phyloP scores from a whole-genome alignment of 108 stramenopile genomes.

The Conticribra guillardii region DNA sequence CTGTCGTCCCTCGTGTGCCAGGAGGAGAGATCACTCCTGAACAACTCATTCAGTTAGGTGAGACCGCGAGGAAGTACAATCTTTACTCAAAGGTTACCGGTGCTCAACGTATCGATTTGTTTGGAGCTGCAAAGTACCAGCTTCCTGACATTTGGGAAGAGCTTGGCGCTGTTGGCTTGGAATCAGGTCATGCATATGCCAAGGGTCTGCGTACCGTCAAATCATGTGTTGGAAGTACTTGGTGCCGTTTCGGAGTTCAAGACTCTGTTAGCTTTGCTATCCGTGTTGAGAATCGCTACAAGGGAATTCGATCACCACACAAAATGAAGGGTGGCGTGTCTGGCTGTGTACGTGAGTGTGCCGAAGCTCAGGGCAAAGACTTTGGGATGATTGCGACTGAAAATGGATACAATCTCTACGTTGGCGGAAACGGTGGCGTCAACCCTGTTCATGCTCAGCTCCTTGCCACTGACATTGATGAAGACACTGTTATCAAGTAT shows the following conservation, averaged over 20 bases:
- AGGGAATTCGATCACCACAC: constrained; percentile 93
- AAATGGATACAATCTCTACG: constrained; percentile 92
- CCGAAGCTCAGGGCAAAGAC: constrained; percentile 93
- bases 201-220: constrained; percentile 94
- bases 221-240: constrained; percentile 93
- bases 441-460: constrained; percentile 91
- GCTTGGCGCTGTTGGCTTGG: constrained; percentile 87
- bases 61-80: constrained; percentile 84
- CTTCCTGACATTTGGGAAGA: constrained; percentile 95
- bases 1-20: constrained; percentile 91
- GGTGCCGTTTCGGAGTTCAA: constrained; percentile 95
- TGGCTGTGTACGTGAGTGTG: constrained; percentile 93
- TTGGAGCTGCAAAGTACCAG: constrained; percentile 92
- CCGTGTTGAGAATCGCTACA: constrained; percentile 92
- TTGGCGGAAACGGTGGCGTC: constrained; percentile 91
- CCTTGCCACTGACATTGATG: constrained; percentile 89
- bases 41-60: constrained; percentile 86
- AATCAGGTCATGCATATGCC: constrained; percentile 94
- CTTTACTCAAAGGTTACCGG: constrained; percentile 94
- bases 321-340: constrained; percentile 92
- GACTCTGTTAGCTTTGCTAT: constrained; percentile 91
- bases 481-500: constrained; percentile 89
- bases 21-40: constrained; percentile 91
- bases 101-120: constrained; percentile 90
- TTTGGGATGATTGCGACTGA: constrained; percentile 95